Percentiles rank a stretch among this genome's conserved stretches.
Conservation (phyloP, 345 rosid genomes). For the Xanthoceras sorbifolium region DNA sequence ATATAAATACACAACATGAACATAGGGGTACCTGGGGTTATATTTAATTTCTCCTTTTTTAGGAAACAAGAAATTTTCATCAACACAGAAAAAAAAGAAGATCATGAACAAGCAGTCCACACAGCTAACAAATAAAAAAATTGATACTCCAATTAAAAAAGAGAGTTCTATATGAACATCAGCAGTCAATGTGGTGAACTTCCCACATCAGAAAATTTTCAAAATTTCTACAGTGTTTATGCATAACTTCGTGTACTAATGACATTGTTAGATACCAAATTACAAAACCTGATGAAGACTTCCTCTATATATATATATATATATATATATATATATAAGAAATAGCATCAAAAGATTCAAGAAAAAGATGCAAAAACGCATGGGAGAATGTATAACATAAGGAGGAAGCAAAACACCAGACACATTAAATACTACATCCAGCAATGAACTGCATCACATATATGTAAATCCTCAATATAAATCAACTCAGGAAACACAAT, state of each 20-base stretch:
- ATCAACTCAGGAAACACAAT: background rate
- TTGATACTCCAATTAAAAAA: too few relatives aligned
- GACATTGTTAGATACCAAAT: background rate
- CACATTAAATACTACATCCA: background rate
- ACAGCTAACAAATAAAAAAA: background rate
- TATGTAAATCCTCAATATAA: too few relatives aligned
- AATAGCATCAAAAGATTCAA: background rate
- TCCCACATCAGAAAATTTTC: background rate
- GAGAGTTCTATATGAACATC: too few relatives aligned
- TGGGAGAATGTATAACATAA: slow-evolving; percentile 1
- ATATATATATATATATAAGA: background rate
- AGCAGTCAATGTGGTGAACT: background rate
- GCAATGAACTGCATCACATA: background rate
- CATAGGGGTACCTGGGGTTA: background rate
- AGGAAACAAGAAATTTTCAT: too few relatives aligned
- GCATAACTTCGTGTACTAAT: background rate
- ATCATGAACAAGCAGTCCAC: background rate
- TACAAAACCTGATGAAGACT: background rate
- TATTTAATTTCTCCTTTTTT: background rate
- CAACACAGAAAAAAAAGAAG: too few relatives aligned
- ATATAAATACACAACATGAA: background rate
- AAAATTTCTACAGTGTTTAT: background rate
- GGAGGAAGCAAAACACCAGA: background rate
- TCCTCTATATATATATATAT: too few relatives aligned
- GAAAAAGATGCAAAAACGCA: background rate